phyloP scores from a whole-genome alignment of 495 filamentous ascomycete species.

The Stereocaulon alpinum region DNA sequence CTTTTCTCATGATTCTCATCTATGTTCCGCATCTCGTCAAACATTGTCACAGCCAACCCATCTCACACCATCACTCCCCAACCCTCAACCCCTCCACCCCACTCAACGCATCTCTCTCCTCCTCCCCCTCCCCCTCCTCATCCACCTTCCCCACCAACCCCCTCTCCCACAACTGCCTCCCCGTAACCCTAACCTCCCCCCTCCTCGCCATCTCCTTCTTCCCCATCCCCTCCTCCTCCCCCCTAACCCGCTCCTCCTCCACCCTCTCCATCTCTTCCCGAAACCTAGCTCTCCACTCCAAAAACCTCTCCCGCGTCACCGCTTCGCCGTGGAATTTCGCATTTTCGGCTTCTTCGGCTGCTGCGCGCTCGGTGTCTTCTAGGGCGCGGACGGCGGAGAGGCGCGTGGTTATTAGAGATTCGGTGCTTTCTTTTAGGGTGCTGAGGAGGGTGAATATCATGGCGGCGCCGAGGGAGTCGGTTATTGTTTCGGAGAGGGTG shows the following conservation, averaged over 20 bases:
- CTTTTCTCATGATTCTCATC: too few species aligned
- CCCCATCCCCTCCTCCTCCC: conserved; percentile 64
- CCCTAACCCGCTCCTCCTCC: conserved; percentile 49
- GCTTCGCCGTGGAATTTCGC: conserved; percentile 87
- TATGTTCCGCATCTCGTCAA: too few species aligned
- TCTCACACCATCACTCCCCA: neutral
- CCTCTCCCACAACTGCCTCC: conserved; percentile 41
- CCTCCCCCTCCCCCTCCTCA: conserved; percentile 17
- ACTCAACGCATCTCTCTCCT: conserved; percentile 9
- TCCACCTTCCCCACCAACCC: conserved; percentile 61
- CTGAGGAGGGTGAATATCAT: conserved; percentile 92
- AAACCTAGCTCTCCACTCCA: conserved; percentile 73
- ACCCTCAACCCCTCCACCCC: conserved; percentile 10
- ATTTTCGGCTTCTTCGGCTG: conserved; percentile 85
- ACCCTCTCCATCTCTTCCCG: conserved; percentile 65
- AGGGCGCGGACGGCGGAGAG: conserved; percentile 47
- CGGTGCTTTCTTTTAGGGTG: conserved; percentile 76
- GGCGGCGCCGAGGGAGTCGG: conserved; percentile 91
- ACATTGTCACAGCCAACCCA: too few species aligned
- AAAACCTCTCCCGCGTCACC: conserved; percentile 75
- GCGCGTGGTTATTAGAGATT: conserved; percentile 64
- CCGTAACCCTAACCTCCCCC: conserved; percentile 55
- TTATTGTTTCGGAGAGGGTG: conserved; percentile 56
- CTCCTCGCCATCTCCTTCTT: conserved; percentile 66
- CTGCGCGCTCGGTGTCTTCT: conserved; percentile 54